Evolutionary conservation across 176 grass and related monocot species (phyloP), one percentile per base, ranked within the genome.

Genomic region (Areca catechu): DNA sequence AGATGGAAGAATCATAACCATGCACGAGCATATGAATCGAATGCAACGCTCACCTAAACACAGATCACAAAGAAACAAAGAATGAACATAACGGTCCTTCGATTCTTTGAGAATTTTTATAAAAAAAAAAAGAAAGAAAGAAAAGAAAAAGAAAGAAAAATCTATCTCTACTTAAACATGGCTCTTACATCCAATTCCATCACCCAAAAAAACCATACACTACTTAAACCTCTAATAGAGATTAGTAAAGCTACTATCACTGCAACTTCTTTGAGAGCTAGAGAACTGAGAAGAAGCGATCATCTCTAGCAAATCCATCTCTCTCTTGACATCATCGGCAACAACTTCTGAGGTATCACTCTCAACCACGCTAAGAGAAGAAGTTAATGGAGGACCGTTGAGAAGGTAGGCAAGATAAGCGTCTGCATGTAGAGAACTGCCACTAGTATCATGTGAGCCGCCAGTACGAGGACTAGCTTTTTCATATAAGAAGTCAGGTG

Each of bases 301-400:
- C 79, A 82, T 82, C 61, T 82, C 79, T n/a, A 82, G 58, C 34
- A 82, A 50, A 72, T 82, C 73, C 73, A 82, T 71, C 47, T 82
- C 79, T 49, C 73, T 56, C 47, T 48, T 82, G 12, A 12, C 16
- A 52, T 24, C 48, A 15, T 19, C 10, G 22, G 60, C 56, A 17
- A 17, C 5, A 24, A 22, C 25, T 21, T 53, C 55, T 16, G 47
- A 43, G 2, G 34, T 14, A 34, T n/a, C 22, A n/a, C 48, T 61
- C 43, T 25, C 19, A 19, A 49, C 25, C 49, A 12, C 60, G 28
- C 20, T 48, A 30, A 56, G 12, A 57, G 21, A 68, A 28, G 30
- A 68, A 28, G 30, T 47, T 22, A 53, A 20, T 4, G 56, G 30
- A 0, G 52, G 5, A 6, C 53, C 55, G 22, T 68, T 30, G 29